phyloP scores from a whole-genome alignment of 805 yeast genomes.

The Brettanomyces custersianus region DNA sequence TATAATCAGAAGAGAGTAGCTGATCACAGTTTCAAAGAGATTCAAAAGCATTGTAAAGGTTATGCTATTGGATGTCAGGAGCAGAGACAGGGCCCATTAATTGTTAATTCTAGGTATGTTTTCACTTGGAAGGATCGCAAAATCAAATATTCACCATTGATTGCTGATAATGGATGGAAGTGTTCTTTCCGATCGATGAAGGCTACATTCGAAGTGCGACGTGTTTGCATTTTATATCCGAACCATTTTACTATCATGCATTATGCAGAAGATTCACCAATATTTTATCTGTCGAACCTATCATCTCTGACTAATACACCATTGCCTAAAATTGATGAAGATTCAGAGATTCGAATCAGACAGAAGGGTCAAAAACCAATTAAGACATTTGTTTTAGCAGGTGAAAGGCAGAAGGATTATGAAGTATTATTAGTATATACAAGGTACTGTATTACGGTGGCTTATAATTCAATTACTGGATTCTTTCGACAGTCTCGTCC shows the following conservation, averaged over 20 bases:
- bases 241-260: neutral
- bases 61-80: slow-evolving; percentile 67
- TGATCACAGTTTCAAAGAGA: slow-evolving; percentile 7
- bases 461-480: slow-evolving; percentile 11
- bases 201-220: slow-evolving; percentile 17
- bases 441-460: slow-evolving; percentile 20
- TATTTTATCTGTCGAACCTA: slow-evolving; percentile 21
- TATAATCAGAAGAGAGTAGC: slow-evolving; percentile 39
- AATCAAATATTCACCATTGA: slow-evolving; percentile 25
- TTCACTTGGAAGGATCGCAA: slow-evolving; percentile 48
- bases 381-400: slow-evolving; percentile 19
- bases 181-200: slow-evolving; percentile 19
- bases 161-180: slow-evolving; percentile 18
- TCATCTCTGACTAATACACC: slow-evolving; percentile 18
- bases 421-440: slow-evolving; percentile 23
- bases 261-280: slow-evolving; percentile 21
- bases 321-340: slow-evolving; percentile 19
- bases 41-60: slow-evolving; percentile 38
- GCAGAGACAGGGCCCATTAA: slow-evolving; percentile 36
- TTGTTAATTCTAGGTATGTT: slow-evolving; percentile 18
- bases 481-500: slow-evolving; percentile 17
- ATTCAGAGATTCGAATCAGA: slow-evolving; percentile 18
- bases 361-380: slow-evolving; percentile 20
- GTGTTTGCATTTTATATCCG: slow-evolving; percentile 1
- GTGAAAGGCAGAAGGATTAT: slow-evolving; percentile 9